Conservation (phyloP, 768 basidiomycete genomes). For the Boletus vermiculosoides region DNA sequence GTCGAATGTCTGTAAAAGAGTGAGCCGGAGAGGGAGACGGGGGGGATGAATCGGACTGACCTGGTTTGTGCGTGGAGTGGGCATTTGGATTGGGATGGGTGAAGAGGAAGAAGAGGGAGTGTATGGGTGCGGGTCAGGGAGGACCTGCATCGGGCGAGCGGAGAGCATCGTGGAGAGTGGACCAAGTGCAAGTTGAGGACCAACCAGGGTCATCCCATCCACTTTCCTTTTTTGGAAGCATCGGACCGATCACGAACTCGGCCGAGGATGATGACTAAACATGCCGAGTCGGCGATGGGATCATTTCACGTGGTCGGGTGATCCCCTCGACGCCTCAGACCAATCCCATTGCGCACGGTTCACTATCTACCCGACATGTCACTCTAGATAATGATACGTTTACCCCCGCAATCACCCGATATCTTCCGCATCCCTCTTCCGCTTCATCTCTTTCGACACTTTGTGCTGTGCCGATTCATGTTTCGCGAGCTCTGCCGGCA, state of each 20-base stretch:
- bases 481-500: constrained; percentile 81
- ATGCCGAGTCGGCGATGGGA: background rate
- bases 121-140: background rate
- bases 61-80: background rate
- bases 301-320: background rate
- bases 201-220: background rate
- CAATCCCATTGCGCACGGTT: too few species aligned
- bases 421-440: constrained; percentile 85
- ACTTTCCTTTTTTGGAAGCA: constrained; percentile 15
- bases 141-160: constrained; percentile 37
- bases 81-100: background rate
- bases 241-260: constrained; percentile 23
- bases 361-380: background rate
- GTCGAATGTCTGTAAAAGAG: background rate
- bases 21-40: background rate
- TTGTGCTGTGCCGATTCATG: constrained; percentile 92
- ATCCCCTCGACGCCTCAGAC: too few species aligned
- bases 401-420: constrained; percentile 38
- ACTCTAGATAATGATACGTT: background rate
- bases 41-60: background rate
- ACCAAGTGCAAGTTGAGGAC: background rate
- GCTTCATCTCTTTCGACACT: constrained; percentile 92
- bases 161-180: constrained; percentile 34
- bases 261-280: constrained; percentile 5
- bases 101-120: background rate